phyloP scores from a whole-genome alignment of 2,329 filamentous ascomycete species.

The Rutstroemia sydowiana region DNA sequence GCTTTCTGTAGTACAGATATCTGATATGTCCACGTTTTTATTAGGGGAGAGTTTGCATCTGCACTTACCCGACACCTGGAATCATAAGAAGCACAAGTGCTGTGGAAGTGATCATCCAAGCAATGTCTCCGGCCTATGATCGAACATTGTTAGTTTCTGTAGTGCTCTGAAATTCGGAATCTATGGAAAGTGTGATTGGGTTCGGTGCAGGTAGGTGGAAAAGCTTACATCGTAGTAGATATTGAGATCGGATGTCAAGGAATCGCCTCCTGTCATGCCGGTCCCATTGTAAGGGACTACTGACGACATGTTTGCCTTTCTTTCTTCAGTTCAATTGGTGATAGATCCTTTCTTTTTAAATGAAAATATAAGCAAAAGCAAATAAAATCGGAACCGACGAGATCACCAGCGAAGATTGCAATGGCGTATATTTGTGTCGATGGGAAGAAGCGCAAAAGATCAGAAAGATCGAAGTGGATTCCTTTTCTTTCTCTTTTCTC shows the following conservation, averaged over 20 bases:
- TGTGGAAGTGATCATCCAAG: conserved; percentile 75
- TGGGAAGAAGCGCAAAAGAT: no score
- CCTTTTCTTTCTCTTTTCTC: no score
- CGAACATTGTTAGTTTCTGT: no score
- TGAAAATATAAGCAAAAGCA: no score
- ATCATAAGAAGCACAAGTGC: conserved; percentile 88
- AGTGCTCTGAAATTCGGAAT: no score
- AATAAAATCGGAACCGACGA: no score
- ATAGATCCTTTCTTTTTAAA: no score
- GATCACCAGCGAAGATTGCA: no score
- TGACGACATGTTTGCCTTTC: background rate
- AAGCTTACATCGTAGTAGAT: conserved; percentile 66
- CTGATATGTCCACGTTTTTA: background rate
- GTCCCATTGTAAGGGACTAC: conserved; percentile 46
- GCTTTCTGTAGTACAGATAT: conserved; percentile 14
- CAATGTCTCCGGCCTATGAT: conserved; percentile 67
- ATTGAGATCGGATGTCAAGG: conserved; percentile 63
- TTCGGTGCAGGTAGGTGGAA: background rate
- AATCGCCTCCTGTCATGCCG: conserved; percentile 52
- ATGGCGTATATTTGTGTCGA: no score
- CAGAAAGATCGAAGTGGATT: no score
- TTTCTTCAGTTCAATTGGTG: background rate
- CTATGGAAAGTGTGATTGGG: no score
- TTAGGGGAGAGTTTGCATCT: background rate
- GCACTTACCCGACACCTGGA: conserved; percentile 67